Percentiles rank a stretch among this genome's conserved stretches.
These are phyloP conservation scores for Erysiphe pulchra DNA, from an alignment of 2,329 filamentous ascomycete genomes.

Conservation along the genomic window DNA sequence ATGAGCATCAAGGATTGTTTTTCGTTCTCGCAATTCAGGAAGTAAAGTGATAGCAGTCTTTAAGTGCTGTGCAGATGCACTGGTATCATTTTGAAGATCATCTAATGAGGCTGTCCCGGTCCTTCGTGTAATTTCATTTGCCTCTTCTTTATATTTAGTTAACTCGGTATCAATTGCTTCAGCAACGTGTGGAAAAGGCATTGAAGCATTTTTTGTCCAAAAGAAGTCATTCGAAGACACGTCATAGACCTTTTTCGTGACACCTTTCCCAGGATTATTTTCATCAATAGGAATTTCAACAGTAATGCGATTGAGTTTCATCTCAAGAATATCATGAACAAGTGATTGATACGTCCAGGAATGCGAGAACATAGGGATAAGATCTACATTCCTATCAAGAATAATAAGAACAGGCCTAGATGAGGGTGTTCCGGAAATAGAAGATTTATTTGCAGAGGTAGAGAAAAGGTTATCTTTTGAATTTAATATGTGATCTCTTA, in stretches of 20 bases:
- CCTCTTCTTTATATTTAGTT: constrained; percentile 86
- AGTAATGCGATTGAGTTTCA: constrained; percentile 81
- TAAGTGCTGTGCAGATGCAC: constrained; percentile 73
- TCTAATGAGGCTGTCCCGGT: constrained; percentile 83
- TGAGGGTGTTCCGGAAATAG: constrained; percentile 32
- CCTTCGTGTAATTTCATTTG: constrained; percentile 80
- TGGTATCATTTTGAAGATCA: constrained; percentile 72
- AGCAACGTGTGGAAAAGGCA: constrained; percentile 84
- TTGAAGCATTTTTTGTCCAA: constrained; percentile 75
- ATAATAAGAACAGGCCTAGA: constrained; percentile 77
- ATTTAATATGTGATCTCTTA: constrained; percentile 88
- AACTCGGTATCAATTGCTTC: constrained; percentile 90
- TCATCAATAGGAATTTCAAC: constrained; percentile 68
- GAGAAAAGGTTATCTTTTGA: constrained; percentile 96
- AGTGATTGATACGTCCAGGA: constrained; percentile 77
- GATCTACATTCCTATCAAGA: constrained; percentile 81
- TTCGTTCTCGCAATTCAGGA: constrained; percentile 77
- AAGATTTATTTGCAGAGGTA: constrained; percentile 25
- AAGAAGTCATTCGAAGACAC: constrained; percentile 81
- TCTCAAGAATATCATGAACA: constrained; percentile 50
- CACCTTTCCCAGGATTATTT: constrained; percentile 43
- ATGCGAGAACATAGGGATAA: constrained; percentile 96
- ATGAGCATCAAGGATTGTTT: constrained; percentile 87
- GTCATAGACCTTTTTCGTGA: constrained; percentile 75
- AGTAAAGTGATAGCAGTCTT: constrained; percentile 87